Evolutionary conservation across 371 early-diverging fungal genomes (phyloP).

Genomic region (Homolaphlyctis polyrhiza): DNA sequence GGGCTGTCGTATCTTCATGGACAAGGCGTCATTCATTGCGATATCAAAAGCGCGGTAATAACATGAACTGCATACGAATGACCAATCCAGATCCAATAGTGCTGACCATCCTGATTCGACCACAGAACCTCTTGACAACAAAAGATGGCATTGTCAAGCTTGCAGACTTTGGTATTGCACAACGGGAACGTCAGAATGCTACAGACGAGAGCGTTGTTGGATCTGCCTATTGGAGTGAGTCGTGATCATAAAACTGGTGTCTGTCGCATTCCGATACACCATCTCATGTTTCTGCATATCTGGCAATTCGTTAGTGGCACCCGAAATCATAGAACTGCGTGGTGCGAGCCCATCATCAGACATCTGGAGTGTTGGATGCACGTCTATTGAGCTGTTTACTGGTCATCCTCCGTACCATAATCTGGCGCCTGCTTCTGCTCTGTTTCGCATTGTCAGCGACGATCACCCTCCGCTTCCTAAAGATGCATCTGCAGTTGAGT

Average conservation of each 20-base stretch:
- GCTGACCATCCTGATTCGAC: background rate
- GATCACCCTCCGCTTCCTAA: constrained; percentile 60
- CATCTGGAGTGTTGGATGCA: constrained; percentile 74
- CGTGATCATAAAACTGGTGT: too few species aligned
- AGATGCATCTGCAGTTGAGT: constrained; percentile 36
- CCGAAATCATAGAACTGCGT: constrained; percentile 82
- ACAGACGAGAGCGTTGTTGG: constrained; percentile 61
- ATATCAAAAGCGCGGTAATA: constrained; percentile 85
- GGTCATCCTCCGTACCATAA: constrained; percentile 60
- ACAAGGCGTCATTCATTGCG: constrained; percentile 91
- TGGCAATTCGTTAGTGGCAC: constrained; percentile 85
- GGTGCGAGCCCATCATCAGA: constrained; percentile 76
- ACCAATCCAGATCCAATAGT: background rate
- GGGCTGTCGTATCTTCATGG: constrained; percentile 89
- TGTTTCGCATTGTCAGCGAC: constrained; percentile 62
- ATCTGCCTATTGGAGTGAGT: constrained; percentile 91
- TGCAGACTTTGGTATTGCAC: constrained; percentile 93
- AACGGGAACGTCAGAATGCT: constrained; percentile 21
- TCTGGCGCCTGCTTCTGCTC: constrained; percentile 53
- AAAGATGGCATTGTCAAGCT: constrained; percentile 91
- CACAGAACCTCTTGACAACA: constrained; percentile 81
- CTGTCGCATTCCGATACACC: too few species aligned
- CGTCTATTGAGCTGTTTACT: constrained; percentile 54
- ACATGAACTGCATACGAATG: background rate
- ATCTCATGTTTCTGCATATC: too few species aligned